These are phyloP conservation scores for Talaromyces borbonicus DNA, from an alignment of 495 filamentous ascomycete genomes.

Conservation along the genomic window DNA sequence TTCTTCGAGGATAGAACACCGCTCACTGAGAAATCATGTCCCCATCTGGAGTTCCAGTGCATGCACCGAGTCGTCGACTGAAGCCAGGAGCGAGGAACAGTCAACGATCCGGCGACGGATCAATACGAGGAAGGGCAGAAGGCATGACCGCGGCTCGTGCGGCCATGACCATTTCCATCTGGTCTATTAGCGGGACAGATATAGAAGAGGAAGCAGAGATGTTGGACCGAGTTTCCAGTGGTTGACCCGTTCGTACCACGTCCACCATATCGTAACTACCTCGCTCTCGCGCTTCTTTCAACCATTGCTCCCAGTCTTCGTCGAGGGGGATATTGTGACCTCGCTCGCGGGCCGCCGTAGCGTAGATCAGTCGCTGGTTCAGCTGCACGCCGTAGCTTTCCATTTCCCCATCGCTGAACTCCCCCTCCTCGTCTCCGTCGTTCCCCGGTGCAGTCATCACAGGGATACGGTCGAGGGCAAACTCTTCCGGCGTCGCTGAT, in stretches of 20 bases:
- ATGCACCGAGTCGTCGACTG: no score
- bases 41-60: no score
- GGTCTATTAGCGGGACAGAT: conserved; percentile 3
- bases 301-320: conserved; percentile 76
- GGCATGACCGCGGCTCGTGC: conserved; percentile 4
- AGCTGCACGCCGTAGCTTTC: conserved; percentile 64
- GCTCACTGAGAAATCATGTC: no score
- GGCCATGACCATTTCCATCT: conserved; percentile 3
- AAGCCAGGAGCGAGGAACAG: no score
- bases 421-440: conserved; percentile 41
- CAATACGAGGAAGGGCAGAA: no score
- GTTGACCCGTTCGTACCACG: conserved; percentile 31
- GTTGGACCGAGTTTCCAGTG: conserved; percentile 23
- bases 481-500: neutral
- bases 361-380: conserved; percentile 62
- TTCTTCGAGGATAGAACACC: no score
- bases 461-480: neutral
- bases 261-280: conserved; percentile 37
- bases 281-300: conserved; percentile 68
- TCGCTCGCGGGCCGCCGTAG: conserved; percentile 55
- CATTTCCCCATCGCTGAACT: conserved; percentile 57
- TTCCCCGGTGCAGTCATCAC: conserved; percentile 8
- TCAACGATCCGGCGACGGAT: no score
- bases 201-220: conserved; percentile 15
- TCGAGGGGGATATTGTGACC: conserved; percentile 57